These are phyloP conservation scores for Monascus purpureus DNA, from an alignment of 495 filamentous ascomycete species.

Conservation along the genomic window DNA sequence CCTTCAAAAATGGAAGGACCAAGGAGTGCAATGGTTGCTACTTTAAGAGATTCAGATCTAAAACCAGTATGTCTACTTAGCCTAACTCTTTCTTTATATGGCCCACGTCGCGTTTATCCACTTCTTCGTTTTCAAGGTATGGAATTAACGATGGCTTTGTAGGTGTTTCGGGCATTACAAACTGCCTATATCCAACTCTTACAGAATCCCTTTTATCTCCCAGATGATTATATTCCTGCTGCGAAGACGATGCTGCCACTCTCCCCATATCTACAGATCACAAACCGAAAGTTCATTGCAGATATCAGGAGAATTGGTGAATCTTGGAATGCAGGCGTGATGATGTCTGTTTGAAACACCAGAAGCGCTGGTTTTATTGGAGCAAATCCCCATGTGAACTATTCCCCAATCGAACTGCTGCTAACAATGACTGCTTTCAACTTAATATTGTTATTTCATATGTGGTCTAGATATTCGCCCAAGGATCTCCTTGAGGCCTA, in stretches of 20 bases:
- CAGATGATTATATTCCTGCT: slow-evolving; percentile 61
- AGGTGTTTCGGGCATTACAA: slow-evolving; percentile 86
- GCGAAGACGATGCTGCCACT: slow-evolving; percentile 14
- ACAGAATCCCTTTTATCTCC: slow-evolving; percentile 90
- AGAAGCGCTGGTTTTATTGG: too few relatives aligned
- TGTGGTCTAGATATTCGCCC: too few relatives aligned
- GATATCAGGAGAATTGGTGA: slow-evolving; percentile 81
- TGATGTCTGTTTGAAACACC: not conserved
- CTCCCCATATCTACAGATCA: slow-evolving; percentile 48
- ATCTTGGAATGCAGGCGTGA: slow-evolving; percentile 40
- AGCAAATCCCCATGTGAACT: too few relatives aligned
- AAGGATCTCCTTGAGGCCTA: too few relatives aligned
- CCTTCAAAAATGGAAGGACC: slow-evolving; percentile 10
- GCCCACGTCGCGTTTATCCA: too few relatives aligned
- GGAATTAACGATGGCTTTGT: not conserved
- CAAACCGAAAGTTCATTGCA: slow-evolving; percentile 61
- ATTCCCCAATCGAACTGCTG: too few relatives aligned
- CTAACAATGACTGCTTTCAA: too few relatives aligned
- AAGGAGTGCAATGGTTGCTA: slow-evolving; percentile 29
- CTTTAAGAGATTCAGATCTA: slow-evolving; percentile 67
- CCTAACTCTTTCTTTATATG: too few relatives aligned
- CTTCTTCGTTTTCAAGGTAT: slow-evolving; percentile 2
- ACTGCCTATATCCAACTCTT: slow-evolving; percentile 77
- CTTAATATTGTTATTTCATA: too few relatives aligned
- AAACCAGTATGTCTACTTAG: slow-evolving; percentile 53